Evolutionary conservation across 2,329 filamentous ascomycete species (phyloP).

Genomic region (Thelonectria olida): DNA sequence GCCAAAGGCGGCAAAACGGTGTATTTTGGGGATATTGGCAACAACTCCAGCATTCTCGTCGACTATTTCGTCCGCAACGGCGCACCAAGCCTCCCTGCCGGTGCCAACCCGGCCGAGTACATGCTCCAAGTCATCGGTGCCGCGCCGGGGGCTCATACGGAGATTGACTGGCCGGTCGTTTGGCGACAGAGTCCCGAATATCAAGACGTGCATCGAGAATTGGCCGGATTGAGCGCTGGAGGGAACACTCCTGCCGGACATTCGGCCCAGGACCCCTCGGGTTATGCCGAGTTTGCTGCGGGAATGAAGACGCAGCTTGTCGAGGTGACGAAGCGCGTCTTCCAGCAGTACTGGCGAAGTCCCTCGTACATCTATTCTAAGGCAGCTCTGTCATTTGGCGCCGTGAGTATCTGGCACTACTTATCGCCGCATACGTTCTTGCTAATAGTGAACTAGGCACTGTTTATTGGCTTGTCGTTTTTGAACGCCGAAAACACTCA

Average conservation of each 20-base stretch:
- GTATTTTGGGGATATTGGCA: slow-evolving; percentile 68
- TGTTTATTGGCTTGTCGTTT: slow-evolving; percentile 78
- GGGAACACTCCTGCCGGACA: slow-evolving; percentile 35
- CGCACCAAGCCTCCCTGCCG: slow-evolving; percentile 57
- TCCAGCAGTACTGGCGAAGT: slow-evolving; percentile 82
- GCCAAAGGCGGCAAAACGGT: slow-evolving; percentile 69
- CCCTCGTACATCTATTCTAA: slow-evolving; percentile 82
- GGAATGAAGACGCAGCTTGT: slow-evolving; percentile 69
- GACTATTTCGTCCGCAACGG: slow-evolving; percentile 71
- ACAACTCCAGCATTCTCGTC: slow-evolving; percentile 48
- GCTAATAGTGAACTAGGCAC: slow-evolving; percentile 31
- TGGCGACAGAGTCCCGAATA: slow-evolving; percentile 46
- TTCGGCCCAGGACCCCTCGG: neutral
- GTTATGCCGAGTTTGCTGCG: slow-evolving; percentile 72
- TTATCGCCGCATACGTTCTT: neutral
- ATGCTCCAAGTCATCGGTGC: slow-evolving; percentile 60
- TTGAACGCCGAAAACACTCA: slow-evolving; percentile 67
- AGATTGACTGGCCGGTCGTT: slow-evolving; percentile 48
- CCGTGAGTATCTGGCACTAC: slow-evolving; percentile 26
- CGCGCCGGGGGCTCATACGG: slow-evolving; percentile 59
- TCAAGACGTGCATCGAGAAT: slow-evolving; percentile 41
- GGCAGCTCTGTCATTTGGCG: slow-evolving; percentile 61
- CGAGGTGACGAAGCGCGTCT: slow-evolving; percentile 71
- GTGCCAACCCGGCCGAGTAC: slow-evolving; percentile 73
- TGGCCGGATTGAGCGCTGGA: slow-evolving; percentile 34